Evolutionary conservation across 192 early-diverging fungal genomes (phyloP).

Genomic region (Coemansia sp.): DNA sequence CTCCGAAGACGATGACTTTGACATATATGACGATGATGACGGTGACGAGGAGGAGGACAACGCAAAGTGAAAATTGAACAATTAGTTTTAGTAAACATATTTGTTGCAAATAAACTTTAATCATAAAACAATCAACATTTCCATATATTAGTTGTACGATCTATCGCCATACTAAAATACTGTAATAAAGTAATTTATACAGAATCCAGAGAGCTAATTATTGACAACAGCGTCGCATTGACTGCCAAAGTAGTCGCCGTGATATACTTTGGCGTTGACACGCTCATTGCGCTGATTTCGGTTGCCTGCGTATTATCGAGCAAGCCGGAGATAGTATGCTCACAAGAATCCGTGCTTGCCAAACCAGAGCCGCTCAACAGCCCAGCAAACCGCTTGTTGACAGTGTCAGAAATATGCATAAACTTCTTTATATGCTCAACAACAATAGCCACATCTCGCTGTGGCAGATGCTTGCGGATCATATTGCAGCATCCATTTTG

Average conservation of each 20-base stretch:
- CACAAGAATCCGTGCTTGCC: neutral
- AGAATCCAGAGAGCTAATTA: slow-evolving; percentile 18
- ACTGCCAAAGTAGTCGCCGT: slow-evolving; percentile 12
- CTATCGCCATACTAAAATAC: no score
- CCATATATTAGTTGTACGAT: no score
- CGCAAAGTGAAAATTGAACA: neutral
- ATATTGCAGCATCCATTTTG: slow-evolving; percentile 5
- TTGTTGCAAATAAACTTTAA: no score
- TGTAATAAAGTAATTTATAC: neutral
- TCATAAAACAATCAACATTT: neutral
- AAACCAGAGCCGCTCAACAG: slow-evolving; percentile 23
- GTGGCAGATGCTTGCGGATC: slow-evolving; percentile 27
- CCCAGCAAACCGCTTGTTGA: slow-evolving; percentile 31
- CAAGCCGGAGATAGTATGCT: no score
- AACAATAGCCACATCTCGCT: slow-evolving; percentile 13
- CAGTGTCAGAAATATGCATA: slow-evolving; percentile 34
- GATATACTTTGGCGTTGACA: neutral
- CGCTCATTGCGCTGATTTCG: neutral
- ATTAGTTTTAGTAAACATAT: no score
- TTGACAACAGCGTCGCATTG: slow-evolving; percentile 15
- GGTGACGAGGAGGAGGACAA: neutral
- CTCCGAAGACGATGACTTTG: slow-evolving; percentile 22
- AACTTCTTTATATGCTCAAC: slow-evolving; percentile 34
- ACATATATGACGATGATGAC: slow-evolving; percentile 19
- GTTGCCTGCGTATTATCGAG: neutral